These are phyloP conservation scores for Corylus americana DNA, from an alignment of 306 rosid species.

Conservation along the genomic window DNA sequence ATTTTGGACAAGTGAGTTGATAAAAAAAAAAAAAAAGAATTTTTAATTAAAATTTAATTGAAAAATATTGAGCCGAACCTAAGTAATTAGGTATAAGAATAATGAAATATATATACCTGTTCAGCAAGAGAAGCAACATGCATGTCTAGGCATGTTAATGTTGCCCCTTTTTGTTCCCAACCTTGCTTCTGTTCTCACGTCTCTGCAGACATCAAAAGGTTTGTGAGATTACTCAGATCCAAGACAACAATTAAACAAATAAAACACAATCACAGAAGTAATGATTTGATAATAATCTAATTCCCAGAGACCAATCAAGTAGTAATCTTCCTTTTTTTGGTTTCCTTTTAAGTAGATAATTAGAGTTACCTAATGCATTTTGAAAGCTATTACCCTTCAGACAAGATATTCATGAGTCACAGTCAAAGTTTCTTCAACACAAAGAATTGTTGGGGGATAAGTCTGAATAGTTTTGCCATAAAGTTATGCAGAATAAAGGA, in stretches of 20 bases:
- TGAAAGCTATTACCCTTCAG: not conserved
- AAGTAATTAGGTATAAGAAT: not conserved
- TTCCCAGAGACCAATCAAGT: too few relatives aligned
- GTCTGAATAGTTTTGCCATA: not conserved
- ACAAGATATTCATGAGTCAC: not conserved
- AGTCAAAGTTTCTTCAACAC: not conserved
- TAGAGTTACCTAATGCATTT: not conserved
- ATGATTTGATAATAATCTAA: too few relatives aligned
- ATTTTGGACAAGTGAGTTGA: too few relatives aligned
- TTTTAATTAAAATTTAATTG: too few relatives aligned
- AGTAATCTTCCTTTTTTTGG: not conserved
- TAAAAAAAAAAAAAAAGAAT: too few relatives aligned
- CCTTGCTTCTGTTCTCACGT: not conserved
- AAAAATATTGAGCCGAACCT: too few relatives aligned
- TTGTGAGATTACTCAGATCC: not conserved
- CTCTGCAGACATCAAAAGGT: not conserved
- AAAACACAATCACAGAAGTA: too few relatives aligned
- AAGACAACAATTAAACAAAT: not conserved
- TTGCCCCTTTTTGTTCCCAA: not conserved
- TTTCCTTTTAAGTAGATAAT: not conserved
- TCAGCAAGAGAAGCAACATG: not conserved
- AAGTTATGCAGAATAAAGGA: not conserved
- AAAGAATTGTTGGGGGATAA: not conserved
- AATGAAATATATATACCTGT: not conserved
- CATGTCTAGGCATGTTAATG: not conserved